Percentiles rank a stretch among this genome's conserved stretches.
These are phyloP conservation scores for Colletotrichum liriopes DNA, from an alignment of 2,329 filamentous ascomycete genomes.

Conservation along the genomic window DNA sequence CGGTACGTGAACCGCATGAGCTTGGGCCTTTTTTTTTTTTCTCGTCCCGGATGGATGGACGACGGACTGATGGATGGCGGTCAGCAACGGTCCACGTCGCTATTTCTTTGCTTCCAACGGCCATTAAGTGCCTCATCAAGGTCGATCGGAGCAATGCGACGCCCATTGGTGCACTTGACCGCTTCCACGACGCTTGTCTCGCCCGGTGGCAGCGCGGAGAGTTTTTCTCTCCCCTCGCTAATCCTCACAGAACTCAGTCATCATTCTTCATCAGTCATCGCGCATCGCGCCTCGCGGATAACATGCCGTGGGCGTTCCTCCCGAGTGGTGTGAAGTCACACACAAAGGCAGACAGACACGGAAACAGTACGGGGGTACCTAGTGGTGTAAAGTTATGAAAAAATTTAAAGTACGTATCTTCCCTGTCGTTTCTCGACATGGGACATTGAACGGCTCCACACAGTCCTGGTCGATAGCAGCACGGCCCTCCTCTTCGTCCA, in stretches of 20 bases:
- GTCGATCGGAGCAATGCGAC: constrained; percentile 26
- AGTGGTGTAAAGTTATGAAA: constrained; percentile 26
- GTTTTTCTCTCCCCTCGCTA: constrained; percentile 1
- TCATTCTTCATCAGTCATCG: constrained; percentile 31
- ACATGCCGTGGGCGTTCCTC: constrained; percentile 15
- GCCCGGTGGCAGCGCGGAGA: neutral
- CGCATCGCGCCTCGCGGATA: constrained; percentile 25
- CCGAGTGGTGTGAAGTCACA: neutral
- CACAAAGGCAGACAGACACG: neutral
- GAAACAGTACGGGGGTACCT: neutral
- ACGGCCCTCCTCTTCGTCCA: constrained; percentile 30
- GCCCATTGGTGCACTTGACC: constrained; percentile 26
- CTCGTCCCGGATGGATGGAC: constrained; percentile 3
- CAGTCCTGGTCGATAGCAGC: constrained; percentile 22
- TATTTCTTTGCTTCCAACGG: constrained; percentile 19
- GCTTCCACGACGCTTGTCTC: constrained; percentile 17
- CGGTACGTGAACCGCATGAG: constrained; percentile 13
- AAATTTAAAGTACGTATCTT: constrained; percentile 37
- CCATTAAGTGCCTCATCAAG: constrained; percentile 34
- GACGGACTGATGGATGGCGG: constrained; percentile 21
- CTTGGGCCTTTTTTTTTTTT: constrained; percentile 1
- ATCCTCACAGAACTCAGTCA: constrained; percentile 15
- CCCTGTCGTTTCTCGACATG: constrained; percentile 22
- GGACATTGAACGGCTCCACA: constrained; percentile 27
- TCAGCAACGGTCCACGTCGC: constrained; percentile 33